Conservation (phyloP, 805 yeast genomes). For the Candida xyloterini region DNA sequence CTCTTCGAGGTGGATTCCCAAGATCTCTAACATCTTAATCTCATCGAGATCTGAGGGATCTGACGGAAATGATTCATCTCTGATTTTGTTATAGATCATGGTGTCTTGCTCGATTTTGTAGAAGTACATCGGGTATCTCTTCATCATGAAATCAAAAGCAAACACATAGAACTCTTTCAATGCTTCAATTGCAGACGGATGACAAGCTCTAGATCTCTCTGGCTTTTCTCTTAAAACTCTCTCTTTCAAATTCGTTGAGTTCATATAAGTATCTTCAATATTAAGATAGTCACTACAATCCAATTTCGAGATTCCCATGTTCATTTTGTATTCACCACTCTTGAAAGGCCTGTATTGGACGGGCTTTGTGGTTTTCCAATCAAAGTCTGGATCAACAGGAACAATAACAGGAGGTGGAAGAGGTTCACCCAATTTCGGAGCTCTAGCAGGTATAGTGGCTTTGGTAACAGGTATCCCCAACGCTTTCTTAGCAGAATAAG, state of each 20-base stretch:
- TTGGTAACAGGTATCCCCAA: conserved; percentile 1
- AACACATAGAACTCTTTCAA: conserved; percentile 49
- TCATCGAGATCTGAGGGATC: conserved; percentile 13
- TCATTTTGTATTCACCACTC: conserved; percentile 50
- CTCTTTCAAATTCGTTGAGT: conserved; percentile 40
- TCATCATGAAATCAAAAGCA: conserved; percentile 33
- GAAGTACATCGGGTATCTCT: conserved; percentile 56
- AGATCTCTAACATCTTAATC: conserved; percentile 16
- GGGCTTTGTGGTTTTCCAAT: conserved; percentile 46
- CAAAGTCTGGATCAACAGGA: conserved; percentile 36
- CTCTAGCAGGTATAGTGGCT: background rate
- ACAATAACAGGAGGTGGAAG: conserved; percentile 22
- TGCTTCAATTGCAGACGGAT: conserved; percentile 34
- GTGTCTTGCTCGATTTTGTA: conserved; percentile 19
- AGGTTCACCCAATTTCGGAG: background rate
- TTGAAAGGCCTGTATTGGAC: conserved; percentile 45
- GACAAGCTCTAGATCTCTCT: conserved; percentile 35
- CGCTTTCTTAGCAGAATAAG: conserved; percentile 1
- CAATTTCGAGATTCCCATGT: conserved; percentile 56
- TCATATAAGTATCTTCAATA: conserved; percentile 57
- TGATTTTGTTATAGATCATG: conserved; percentile 38
- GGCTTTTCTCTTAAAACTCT: conserved; percentile 32
- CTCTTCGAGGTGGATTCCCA: conserved; percentile 48
- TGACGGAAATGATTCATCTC: conserved; percentile 38
- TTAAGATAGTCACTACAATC: conserved; percentile 54